A percentile compares a stretch with the other conserved stretches of the same genome.
Evolutionary conservation across 257 asterid genomes (phyloP).

Genomic region (Fraxinus quadrangulata): DNA sequence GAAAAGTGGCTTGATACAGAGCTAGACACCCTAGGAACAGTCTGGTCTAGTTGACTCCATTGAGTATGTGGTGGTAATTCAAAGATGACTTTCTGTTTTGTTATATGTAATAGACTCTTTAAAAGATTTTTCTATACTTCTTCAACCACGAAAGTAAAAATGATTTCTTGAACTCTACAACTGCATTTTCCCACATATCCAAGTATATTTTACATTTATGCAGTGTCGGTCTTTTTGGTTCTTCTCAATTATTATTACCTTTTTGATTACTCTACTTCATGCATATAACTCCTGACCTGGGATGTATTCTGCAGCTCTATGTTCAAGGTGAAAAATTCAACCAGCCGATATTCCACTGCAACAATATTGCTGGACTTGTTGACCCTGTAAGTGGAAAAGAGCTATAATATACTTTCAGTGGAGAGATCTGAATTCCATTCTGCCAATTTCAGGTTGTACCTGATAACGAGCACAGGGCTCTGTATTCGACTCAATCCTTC

Average conservation of each 20-base stretch:
- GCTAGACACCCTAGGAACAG: background rate
- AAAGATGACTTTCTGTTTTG: background rate
- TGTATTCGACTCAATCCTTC: slow-evolving; percentile 82
- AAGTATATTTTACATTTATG: background rate
- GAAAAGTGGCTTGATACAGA: background rate
- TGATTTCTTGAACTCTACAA: background rate
- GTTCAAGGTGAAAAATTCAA: slow-evolving; percentile 72
- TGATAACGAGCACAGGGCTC: slow-evolving; percentile 72
- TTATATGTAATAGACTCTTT: background rate
- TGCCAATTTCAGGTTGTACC: slow-evolving; percentile 74
- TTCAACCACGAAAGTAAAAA: background rate
- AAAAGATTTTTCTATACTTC: background rate
- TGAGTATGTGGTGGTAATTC: background rate
- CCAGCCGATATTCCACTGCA: slow-evolving; percentile 90
- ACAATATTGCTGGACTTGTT: slow-evolving; percentile 79
- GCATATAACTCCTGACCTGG: slow-evolving; percentile 13
- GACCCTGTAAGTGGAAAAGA: slow-evolving; percentile 66
- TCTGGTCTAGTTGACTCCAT: background rate
- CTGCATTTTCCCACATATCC: background rate
- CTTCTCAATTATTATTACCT: background rate
- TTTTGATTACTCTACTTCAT: background rate
- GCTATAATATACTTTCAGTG: background rate
- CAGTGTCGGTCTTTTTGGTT: background rate
- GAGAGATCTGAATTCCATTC: slow-evolving; percentile 20
- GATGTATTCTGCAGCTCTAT: slow-evolving; percentile 61